phyloP scores from a whole-genome alignment of 2,329 filamentous ascomycete genomes.

The Fusarium sp. region DNA sequence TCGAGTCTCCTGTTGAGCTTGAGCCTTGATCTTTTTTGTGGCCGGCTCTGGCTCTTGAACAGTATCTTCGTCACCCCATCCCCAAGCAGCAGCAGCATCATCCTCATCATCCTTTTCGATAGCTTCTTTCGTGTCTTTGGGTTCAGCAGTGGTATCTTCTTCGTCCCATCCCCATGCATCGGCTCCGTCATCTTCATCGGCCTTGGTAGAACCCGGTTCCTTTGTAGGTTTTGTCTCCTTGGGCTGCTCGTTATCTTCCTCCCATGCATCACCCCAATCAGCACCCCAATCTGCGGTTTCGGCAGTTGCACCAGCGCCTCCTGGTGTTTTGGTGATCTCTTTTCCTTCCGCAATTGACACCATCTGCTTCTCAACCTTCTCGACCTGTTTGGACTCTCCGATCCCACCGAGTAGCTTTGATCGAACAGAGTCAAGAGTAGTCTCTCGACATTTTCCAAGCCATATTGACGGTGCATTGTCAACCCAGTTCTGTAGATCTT shows the following conservation, averaged over 20 bases:
- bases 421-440: constrained; percentile 79
- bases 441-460: constrained; percentile 85
- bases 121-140: constrained; percentile 26
- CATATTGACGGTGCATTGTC: constrained; percentile 83
- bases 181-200: constrained; percentile 57
- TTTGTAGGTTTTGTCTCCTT: constrained; percentile 40
- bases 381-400: constrained; percentile 75
- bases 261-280: constrained; percentile 87
- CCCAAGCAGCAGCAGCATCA: constrained; percentile 77
- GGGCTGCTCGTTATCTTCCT: constrained; percentile 69
- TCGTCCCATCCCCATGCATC: constrained; percentile 91
- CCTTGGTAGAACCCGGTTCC: constrained; percentile 33
- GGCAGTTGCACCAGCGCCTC: constrained; percentile 59
- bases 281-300: constrained; percentile 74
- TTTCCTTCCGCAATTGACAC: constrained; percentile 75
- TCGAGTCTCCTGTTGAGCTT: constrained; percentile 55
- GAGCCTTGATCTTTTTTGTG: constrained; percentile 19
- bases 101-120: constrained; percentile 54
- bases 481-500: constrained; percentile 81
- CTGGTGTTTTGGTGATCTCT: constrained; percentile 67
- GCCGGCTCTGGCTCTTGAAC: constrained; percentile 41
- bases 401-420: constrained; percentile 75
- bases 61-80: constrained; percentile 80
- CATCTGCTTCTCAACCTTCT: constrained; percentile 86
- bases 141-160: constrained; percentile 57